Evolutionary conservation across 106 monocot genomes (phyloP), one percentile per base, ranked within the genome.

Genomic region (Chionographis japonica): DNA sequence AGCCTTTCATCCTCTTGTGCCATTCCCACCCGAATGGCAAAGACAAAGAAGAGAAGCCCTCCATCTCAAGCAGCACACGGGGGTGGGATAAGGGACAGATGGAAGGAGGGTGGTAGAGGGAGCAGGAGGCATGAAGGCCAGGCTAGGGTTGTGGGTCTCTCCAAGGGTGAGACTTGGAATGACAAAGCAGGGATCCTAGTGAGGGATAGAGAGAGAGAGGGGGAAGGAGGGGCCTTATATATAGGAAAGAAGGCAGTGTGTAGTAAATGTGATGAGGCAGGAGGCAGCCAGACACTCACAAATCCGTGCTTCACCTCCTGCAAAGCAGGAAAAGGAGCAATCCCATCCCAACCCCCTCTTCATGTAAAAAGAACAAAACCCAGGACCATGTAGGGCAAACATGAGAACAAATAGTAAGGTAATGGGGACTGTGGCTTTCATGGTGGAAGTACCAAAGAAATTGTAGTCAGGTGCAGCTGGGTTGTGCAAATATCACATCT

Each of bases 201-300:
- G 4, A 6, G 42, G 11, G 20, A 10, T 52, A 11, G 10, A 16
- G 60, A 13, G 27, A 3, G 58, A 35, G 8, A n/a, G 59, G 2
- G 50, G 19, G 42, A 4, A 27, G 10, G n/a, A 62, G 4, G 27
- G 54, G 20, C 3, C 35, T 63, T 68, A 61, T 75, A 75, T 75
- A 75, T 27, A 46, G 46, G 68, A 52, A 62, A 54, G 27, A 54
- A 18, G 12, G 16, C 19, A 54, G 38, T 56, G 13, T 10, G 19
- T n/a, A 43, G 14, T 62, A 27, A 35, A 62, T 69, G 62, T 55
- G 56, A 43, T 54, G 69, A 70, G 70, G 60, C 6, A 59, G 12
- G 58, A 50, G 37, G 58, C 14, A 39, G 11, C 46, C 76, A 62
- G 76, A 69, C 68, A 76, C 69, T 69, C 69, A 62, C 60, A 65